phyloP scores from a whole-genome alignment of 495 filamentous ascomycete species.

The Hyphodiscus hymeniophilus region DNA sequence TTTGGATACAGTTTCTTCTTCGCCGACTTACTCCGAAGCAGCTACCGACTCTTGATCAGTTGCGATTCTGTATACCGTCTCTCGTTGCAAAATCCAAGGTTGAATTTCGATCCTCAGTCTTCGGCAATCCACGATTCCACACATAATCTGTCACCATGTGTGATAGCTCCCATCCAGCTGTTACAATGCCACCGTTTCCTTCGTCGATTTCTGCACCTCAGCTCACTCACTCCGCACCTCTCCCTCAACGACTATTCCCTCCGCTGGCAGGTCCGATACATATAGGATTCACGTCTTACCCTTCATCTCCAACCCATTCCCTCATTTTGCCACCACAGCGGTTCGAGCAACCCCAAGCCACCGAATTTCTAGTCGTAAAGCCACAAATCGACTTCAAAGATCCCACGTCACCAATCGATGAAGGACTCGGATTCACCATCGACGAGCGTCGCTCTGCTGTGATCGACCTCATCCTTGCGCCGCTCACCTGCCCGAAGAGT shows the following conservation, averaged over 20 bases:
- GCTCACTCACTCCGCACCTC: neutral
- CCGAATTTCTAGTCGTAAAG: too few relatives aligned
- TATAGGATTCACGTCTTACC: neutral
- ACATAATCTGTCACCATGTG: too few relatives aligned
- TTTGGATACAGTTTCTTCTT: too few relatives aligned
- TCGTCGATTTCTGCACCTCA: neutral
- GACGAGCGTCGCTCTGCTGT: neutral
- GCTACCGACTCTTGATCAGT: too few relatives aligned
- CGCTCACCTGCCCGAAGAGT: neutral
- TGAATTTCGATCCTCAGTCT: too few relatives aligned
- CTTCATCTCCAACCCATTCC: neutral
- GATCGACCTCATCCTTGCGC: neutral
- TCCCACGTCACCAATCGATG: neutral
- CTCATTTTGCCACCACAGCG: neutral
- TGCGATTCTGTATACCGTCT: too few relatives aligned
- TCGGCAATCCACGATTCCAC: too few relatives aligned
- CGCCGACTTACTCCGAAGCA: too few relatives aligned
- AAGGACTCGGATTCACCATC: neutral
- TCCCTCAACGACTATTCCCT: neutral
- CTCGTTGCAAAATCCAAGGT: too few relatives aligned
- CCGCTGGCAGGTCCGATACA: neutral
- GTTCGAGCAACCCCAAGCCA: neutral
- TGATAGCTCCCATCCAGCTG: too few relatives aligned
- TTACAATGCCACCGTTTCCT: neutral
- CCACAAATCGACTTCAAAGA: neutral